Evolutionary conservation across 495 filamentous ascomycete species (phyloP).

Genomic region (Monascus purpureus): DNA sequence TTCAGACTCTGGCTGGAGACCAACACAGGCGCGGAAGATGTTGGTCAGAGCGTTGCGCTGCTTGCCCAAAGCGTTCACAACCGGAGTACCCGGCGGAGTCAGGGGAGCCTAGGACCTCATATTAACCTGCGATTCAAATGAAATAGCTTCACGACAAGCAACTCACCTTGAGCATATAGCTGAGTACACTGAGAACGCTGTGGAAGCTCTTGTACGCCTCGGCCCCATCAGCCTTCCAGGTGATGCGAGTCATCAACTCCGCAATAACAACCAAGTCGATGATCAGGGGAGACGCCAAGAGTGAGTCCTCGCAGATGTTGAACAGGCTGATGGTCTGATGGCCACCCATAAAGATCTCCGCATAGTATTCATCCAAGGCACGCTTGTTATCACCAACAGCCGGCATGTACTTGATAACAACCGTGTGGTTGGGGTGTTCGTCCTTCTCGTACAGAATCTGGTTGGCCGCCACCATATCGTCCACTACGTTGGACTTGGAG

Average conservation of each 20-base stretch:
- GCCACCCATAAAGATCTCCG: constrained; percentile 97
- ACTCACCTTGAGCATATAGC: constrained; percentile 94
- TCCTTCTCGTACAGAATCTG: constrained; percentile 73
- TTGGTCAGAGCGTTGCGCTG: constrained; percentile 90
- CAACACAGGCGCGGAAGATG: constrained; percentile 97
- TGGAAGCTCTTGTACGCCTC: constrained; percentile 87
- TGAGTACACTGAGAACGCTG: constrained; percentile 91
- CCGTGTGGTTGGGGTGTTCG: constrained; percentile 80
- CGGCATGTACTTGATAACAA: constrained; percentile 98
- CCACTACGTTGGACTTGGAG: constrained; percentile 95
- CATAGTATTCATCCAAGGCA: constrained; percentile 96
- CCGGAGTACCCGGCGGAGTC: constrained; percentile 88
- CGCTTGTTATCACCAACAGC: constrained; percentile 99
- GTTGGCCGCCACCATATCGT: constrained; percentile 98
- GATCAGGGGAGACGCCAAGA: constrained; percentile 93
- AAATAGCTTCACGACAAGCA: background rate
- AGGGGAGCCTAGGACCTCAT: constrained; percentile 49
- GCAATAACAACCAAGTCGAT: constrained; percentile 86
- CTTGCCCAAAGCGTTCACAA: constrained; percentile 93
- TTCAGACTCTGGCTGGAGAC: constrained; percentile 93
- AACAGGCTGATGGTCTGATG: constrained; percentile 98
- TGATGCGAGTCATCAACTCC: constrained; percentile 97
- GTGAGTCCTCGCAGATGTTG: constrained; percentile 98
- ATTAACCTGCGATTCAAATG: background rate
- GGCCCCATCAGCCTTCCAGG: constrained; percentile 58